A percentile compares a stretch with the other conserved stretches of the same genome.
phyloP scores from a whole-genome alignment of 805 yeast species.

The Starmerella powellii region DNA sequence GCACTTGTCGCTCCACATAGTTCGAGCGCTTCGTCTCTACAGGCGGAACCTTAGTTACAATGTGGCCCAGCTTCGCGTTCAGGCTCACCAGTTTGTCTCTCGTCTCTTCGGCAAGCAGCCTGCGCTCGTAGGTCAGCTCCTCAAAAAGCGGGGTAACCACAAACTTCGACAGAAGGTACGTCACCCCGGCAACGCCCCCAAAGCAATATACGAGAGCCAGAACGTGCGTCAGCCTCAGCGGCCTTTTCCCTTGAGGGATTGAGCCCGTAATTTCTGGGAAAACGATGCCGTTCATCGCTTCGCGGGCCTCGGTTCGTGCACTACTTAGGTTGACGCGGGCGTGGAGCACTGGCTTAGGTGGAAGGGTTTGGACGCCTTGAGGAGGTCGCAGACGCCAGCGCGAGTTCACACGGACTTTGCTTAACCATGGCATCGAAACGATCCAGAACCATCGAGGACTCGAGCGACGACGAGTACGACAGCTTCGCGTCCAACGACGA shows the following conservation, averaged over 20 bases:
- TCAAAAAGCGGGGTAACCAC: constrained; percentile 27
- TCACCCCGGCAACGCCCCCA: constrained; percentile 26
- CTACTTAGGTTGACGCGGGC: no score
- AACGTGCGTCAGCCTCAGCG: constrained; percentile 22
- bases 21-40: constrained; percentile 10
- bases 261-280: constrained; percentile 25
- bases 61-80: constrained; percentile 20
- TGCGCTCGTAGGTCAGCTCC: constrained; percentile 28
- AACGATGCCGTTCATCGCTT: constrained; percentile 15
- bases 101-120: constrained; percentile 25
- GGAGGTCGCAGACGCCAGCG: no score
- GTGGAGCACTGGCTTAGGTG: no score
- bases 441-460: constrained; percentile 11
- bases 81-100: constrained; percentile 21
- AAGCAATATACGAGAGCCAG: constrained; percentile 26
- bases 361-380: no score
- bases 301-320: no score
- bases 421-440: not conserved
- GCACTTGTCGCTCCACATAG: constrained; percentile 20
- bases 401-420: no score
- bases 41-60: constrained; percentile 21
- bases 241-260: constrained; percentile 11
- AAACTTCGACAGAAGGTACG: constrained; percentile 26
- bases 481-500: not conserved
- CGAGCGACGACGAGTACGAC: constrained; percentile 14